Base-by-base conservation (phyloP, 2,329 filamentous ascomycete species). In the Claviceps digitariae region DNA sequence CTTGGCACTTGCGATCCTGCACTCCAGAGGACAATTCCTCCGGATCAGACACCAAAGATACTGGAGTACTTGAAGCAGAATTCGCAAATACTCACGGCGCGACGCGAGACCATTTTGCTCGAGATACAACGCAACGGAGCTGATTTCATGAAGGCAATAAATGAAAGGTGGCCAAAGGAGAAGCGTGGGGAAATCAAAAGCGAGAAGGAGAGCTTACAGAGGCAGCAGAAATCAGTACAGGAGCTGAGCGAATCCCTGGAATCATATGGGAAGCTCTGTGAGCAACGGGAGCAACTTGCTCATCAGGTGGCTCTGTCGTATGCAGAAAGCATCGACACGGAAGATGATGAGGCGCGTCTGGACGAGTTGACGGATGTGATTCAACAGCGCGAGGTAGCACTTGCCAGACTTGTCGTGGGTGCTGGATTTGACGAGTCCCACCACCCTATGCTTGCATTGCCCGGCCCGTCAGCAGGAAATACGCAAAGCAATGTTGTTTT, bases 241-340 rank as follows among this genome's bases (percentile, higher is more conserved):
- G 60, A 65, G 12, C 63, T 79, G 3, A 61, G 64, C 17, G 63
- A 59, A 9, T 69, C 74, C n/a, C 64, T 74, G 53, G 66, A 70
- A 23, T 64, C 66, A 2, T 76, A 75, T 54, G 66, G 67, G 46
- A 60, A 66, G 2, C 63, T 80, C 13, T 66, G 66, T 43, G 63
- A 64, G 17, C 70, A 74, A 56, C 70, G 71, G 46, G 72, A 80
- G 54, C 61, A 66, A 6, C 62, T 81, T 23, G 67, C 75, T 0
- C 63, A 71, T 48, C 67, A 70, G 50, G 72, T 81, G 49, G 69
- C 70, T 3, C 67, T 75, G 54, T 74, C 74, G 0, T 82, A 79
- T 56, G 71, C 70, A 15, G 70, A 76, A 10, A 72, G 72, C 25
- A 61, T 74, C 15, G 73, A 80, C 48, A 80, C 74, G 1, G 72